Evolutionary conservation across 2,329 filamentous ascomycete genomes (phyloP), one percentile per base, ranked within the genome.

Genomic region (Fusarium duplospermum): DNA sequence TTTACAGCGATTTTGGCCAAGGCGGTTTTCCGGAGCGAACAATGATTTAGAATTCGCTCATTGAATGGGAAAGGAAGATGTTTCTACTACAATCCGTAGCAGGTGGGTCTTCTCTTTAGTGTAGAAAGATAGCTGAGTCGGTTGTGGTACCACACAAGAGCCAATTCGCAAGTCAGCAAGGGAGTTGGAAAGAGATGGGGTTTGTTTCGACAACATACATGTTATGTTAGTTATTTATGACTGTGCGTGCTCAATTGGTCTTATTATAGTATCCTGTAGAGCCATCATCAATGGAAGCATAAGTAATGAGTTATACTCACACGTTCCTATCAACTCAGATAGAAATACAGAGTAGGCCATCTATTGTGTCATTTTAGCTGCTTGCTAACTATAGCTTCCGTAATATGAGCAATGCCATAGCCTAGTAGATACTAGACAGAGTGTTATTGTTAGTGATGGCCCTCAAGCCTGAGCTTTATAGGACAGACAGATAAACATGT

Each of bases 301-400:
- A 24, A 47, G 22, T 8, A 18, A 50, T 50, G 1, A 11, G 24
- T 4, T n/a, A 2, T 27, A 13, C 14, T 9, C 45, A n/a, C 24
- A 7, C 24, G 16, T n/a, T 50, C 45, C 16, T 50, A n/a, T 50
- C 16, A n/a, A 50, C 45, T n/a, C 2, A 7, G 24, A n/a, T 16
- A 6, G 6, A 11, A 6, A 13, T 29, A 8, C 9, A 4, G 22
- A 27, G 16, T 6, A 3, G 16, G 16, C 3, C 11, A 7, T 29
- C 4, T 10, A n/a, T n/a, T 29, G 9, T 8, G 4, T 2, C 10
- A n/a, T 7, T 29, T 4, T 7, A 7, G 5, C 10, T 11, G 16
- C 24, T 50, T n/a, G 2, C 0, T 18, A 27, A 1, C 0, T 18
- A 27, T 27, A 16, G 2, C 42, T 7, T 9, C 14, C 13, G 7